These are phyloP conservation scores for Salix caprea DNA, from an alignment of 345 rosid genomes.

Conservation along the genomic window DNA sequence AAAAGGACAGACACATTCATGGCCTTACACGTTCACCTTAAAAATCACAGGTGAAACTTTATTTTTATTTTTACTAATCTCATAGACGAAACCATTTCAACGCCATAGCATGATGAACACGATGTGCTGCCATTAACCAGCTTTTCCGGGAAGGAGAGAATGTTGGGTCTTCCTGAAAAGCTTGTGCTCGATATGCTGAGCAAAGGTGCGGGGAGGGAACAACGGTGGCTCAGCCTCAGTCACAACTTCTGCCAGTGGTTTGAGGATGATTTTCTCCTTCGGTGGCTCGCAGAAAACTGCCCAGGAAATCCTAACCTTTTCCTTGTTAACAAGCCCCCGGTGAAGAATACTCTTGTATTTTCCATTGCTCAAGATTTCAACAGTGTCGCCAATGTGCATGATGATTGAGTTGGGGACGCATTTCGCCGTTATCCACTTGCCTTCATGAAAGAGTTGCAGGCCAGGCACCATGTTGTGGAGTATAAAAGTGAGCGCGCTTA, in stretches of 20 bases:
- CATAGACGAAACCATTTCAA: neutral
- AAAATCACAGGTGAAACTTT: too few relatives aligned
- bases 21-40: too few relatives aligned
- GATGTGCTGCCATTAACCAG: neutral
- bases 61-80: neutral
- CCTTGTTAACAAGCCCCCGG: slow-evolving; percentile 86
- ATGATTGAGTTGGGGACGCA: slow-evolving; percentile 90
- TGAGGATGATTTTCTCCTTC: slow-evolving; percentile 80
- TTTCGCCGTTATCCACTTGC: slow-evolving; percentile 84
- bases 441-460: slow-evolving; percentile 74
- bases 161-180: slow-evolving; percentile 64
- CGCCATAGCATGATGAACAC: neutral
- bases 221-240: slow-evolving; percentile 58
- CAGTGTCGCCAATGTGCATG: slow-evolving; percentile 90
- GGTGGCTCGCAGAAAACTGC: slow-evolving; percentile 98
- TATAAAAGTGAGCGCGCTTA: slow-evolving; percentile 87
- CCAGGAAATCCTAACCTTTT: slow-evolving; percentile 94
- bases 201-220: slow-evolving; percentile 90
- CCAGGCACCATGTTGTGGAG: slow-evolving; percentile 99
- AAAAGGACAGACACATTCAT: too few relatives aligned
- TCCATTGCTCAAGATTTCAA: slow-evolving; percentile 90
- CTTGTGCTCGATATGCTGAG: slow-evolving; percentile 79
- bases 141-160: neutral
- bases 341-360: slow-evolving; percentile 93
- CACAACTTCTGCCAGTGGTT: slow-evolving; percentile 70